A percentile compares a stretch with the other conserved stretches of the same genome.
These are phyloP conservation scores for Fraxinus velutina DNA, from an alignment of 305 asterid genomes.

Conservation along the genomic window DNA sequence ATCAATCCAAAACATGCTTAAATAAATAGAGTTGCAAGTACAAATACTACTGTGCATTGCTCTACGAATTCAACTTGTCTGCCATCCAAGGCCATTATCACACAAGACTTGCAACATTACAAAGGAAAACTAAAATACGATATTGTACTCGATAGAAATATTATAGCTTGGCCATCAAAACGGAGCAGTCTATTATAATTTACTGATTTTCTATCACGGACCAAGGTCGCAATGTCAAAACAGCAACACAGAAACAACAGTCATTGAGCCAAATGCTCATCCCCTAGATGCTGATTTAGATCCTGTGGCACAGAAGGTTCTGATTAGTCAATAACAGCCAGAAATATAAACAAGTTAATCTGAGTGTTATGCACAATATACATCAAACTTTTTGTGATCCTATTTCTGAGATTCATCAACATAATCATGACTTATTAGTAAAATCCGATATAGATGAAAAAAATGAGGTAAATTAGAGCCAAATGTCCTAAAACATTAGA, in stretches of 20 bases:
- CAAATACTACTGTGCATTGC: not conserved
- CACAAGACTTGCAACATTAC: not conserved
- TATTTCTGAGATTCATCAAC: not conserved
- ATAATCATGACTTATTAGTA: not conserved
- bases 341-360: not conserved
- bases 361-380: not conserved
- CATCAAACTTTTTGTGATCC: conserved; percentile 1
- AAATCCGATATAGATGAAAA: not conserved
- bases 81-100: conserved; percentile 6
- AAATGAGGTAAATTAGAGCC: not conserved
- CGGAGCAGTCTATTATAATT: not conserved
- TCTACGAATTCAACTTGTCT: not conserved
- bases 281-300: conserved; percentile 26
- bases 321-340: conserved; percentile 6
- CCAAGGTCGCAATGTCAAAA: not conserved
- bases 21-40: not conserved
- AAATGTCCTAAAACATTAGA: not conserved
- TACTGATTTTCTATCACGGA: not conserved
- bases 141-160: not conserved
- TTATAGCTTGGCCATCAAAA: not conserved
- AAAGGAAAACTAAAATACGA: not conserved
- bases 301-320: conserved; percentile 26
- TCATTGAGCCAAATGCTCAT: conserved; percentile 16
- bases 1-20: not conserved
- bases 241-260: conserved; percentile 13